A percentile compares a stretch with the other conserved stretches of the same genome.
These are phyloP conservation scores for Stromatinia cepivora DNA, from an alignment of 2,329 filamentous ascomycete species.

Conservation along the genomic window DNA sequence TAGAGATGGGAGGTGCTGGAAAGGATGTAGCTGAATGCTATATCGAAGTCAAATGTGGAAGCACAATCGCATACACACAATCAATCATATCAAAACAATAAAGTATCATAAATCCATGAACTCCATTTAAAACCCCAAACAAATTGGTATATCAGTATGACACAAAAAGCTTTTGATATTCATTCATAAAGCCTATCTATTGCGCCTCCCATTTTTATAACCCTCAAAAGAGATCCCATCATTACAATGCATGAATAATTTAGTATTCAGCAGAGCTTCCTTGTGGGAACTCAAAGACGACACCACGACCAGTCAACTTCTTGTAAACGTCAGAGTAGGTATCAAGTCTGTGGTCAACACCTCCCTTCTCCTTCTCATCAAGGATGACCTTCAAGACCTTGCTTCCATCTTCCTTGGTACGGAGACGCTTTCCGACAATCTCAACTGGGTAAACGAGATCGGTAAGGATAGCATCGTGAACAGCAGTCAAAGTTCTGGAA, in stretches of 20 bases:
- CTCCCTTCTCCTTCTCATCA: constrained; percentile 99
- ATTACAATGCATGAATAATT: constrained; percentile 40
- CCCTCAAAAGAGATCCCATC: constrained; percentile 20
- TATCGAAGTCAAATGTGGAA: background rate
- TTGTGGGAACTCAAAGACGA: constrained; percentile 98
- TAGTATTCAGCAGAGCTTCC: constrained; percentile 78
- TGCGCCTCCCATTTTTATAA: constrained; percentile 19
- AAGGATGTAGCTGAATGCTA: background rate
- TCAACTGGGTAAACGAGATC: constrained; percentile 99
- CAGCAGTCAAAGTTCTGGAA: constrained; percentile 94
- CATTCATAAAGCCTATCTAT: constrained; percentile 23
- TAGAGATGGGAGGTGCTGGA: background rate
- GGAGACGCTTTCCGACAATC: constrained; percentile 98
- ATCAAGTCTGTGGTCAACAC: constrained; percentile 99
- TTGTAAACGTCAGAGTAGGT: constrained; percentile 99
- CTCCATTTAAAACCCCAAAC: constrained; percentile 8
- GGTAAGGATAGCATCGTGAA: constrained; percentile 96
- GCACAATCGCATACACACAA: background rate
- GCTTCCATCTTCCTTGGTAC: constrained; percentile 98
- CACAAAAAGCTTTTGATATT: constrained; percentile 24
- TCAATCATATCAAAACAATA: background rate
- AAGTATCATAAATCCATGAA: constrained; percentile 7
- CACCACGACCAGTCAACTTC: constrained; percentile 91
- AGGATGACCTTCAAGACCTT: constrained; percentile 99
- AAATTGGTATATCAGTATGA: constrained; percentile 22